These are phyloP conservation scores for Osmozyma mogii DNA, from an alignment of 805 yeast genomes.

Conservation along the genomic window DNA sequence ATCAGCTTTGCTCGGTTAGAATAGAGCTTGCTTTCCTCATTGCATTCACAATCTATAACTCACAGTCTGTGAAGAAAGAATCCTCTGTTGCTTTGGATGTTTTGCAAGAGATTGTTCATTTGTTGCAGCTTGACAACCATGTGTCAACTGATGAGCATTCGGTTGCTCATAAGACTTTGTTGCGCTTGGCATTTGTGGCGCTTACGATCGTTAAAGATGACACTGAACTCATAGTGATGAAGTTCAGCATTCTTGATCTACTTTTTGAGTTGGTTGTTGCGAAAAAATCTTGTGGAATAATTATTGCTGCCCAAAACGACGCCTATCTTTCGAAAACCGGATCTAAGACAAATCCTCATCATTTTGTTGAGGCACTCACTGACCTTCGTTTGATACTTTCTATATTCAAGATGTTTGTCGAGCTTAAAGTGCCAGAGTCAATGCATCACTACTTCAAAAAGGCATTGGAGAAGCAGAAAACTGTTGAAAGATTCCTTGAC, in stretches of 20 bases:
- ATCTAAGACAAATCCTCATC: conserved; percentile 21
- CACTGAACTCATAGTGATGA: conserved; percentile 32
- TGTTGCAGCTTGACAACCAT: conserved; percentile 37
- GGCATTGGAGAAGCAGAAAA: conserved; percentile 47
- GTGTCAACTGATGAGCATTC: conserved; percentile 19
- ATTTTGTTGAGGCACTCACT: conserved; percentile 46
- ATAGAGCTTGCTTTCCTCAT: conserved; percentile 59
- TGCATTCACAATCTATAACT: conserved; percentile 31
- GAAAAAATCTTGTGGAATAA: conserved; percentile 53
- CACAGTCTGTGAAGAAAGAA: conserved; percentile 18
- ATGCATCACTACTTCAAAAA: conserved; percentile 45
- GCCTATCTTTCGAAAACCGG: conserved; percentile 35
- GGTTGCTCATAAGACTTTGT: conserved; percentile 45
- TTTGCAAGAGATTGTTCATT: conserved; percentile 33
- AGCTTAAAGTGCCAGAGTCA: conserved; percentile 38
- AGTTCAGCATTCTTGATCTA: conserved; percentile 45
- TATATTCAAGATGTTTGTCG: conserved; percentile 51
- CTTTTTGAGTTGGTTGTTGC: conserved; percentile 59
- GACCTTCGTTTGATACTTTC: conserved; percentile 59
- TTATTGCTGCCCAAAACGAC: conserved; percentile 52
- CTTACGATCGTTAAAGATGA: conserved; percentile 38
- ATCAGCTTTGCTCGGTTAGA: conserved; percentile 49
- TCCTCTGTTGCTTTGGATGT: conserved; percentile 32
- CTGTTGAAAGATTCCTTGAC: conserved; percentile 53
- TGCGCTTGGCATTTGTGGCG: conserved; percentile 47